phyloP scores from a whole-genome alignment of 176 grass and related monocot genomes.

The Oryza meridionalis region DNA sequence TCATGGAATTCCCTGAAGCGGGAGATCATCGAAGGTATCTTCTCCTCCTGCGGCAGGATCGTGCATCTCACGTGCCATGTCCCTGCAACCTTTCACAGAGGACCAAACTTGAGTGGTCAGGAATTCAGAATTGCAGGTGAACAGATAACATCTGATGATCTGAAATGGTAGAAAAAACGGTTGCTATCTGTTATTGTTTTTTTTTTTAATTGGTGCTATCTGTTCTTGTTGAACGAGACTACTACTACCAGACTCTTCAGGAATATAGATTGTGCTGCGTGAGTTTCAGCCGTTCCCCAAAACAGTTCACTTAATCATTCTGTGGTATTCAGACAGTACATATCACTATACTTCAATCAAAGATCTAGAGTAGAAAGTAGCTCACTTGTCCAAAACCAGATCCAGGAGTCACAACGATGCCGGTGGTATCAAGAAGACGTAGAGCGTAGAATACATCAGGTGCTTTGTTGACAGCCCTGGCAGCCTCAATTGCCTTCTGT shows the following conservation, averaged over 20 bases:
- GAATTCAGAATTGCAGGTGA: background rate
- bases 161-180: background rate
- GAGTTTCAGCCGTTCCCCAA: too few species aligned
- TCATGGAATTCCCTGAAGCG: constrained; percentile 81
- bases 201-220: too few species aligned
- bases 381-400: constrained; percentile 86
- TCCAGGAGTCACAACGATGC: constrained; percentile 82
- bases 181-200: background rate
- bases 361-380: constrained; percentile 12
- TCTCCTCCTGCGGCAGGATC: constrained; percentile 93
- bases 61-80: constrained; percentile 98
- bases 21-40: constrained; percentile 78
- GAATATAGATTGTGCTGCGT: background rate
- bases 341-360: background rate
- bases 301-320: too few species aligned
- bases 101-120: background rate
- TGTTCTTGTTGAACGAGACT: background rate
- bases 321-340: background rate
- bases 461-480: constrained; percentile 62
- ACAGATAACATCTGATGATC: background rate
- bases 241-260: background rate
- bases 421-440: constrained; percentile 74
- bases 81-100: constrained; percentile 65
- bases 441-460: constrained; percentile 80
- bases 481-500: constrained; percentile 74